Evolutionary conservation across 106 monocot species (phyloP).

Genomic region (Agapanthus africanus): DNA sequence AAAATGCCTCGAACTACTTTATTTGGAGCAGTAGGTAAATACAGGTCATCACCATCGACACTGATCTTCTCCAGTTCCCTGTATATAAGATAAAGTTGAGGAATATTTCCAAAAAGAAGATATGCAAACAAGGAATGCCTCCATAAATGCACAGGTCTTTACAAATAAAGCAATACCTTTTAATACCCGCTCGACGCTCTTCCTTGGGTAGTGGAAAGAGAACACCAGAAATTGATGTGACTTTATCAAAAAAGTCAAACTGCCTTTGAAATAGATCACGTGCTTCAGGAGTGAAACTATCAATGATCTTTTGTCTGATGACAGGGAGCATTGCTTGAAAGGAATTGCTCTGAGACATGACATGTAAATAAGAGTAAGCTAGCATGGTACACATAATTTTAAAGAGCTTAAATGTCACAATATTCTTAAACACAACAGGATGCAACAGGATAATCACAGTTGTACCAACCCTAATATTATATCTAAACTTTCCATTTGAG

Average conservation of each 20-base stretch:
- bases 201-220: constrained; percentile 93
- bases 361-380: background rate
- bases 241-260: constrained; percentile 93
- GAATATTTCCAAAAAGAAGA: background rate
- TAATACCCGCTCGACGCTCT: constrained; percentile 85
- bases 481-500: background rate
- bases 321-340: constrained; percentile 72
- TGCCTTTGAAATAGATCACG: constrained; percentile 91
- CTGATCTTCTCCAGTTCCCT: constrained; percentile 89
- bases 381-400: background rate
- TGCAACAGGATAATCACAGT: constrained; percentile 1
- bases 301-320: constrained; percentile 73
- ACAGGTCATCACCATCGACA: constrained; percentile 78
- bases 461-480: background rate
- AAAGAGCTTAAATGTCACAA: background rate
- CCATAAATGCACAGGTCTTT: background rate
- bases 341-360: constrained; percentile 32
- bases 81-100: constrained; percentile 5
- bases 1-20: constrained; percentile 87
- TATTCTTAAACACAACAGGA: background rate
- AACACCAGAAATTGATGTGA: constrained; percentile 97
- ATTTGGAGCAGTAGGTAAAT: constrained; percentile 88
- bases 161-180: constrained; percentile 35
- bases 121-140: background rate
- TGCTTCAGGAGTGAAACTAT: constrained; percentile 72